Evolutionary conservation across 495 filamentous ascomycete genomes (phyloP).

Genomic region (Tuber magnatum): DNA sequence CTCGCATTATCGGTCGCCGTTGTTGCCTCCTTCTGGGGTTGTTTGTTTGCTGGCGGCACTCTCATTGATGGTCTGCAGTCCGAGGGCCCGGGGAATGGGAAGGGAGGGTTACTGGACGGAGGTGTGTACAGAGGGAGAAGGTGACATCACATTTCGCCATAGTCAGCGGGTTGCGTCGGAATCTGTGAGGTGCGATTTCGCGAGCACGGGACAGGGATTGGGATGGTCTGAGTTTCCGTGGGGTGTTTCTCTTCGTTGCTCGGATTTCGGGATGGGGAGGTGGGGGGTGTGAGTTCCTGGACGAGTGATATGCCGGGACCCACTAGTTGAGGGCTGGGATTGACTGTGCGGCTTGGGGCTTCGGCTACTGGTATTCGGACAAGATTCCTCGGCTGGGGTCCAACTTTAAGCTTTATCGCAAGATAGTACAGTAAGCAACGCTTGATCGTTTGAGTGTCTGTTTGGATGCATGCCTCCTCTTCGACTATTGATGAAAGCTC

Average conservation of each 20-base stretch:
- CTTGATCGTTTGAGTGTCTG: neutral
- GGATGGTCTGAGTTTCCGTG: neutral
- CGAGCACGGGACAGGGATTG: neutral
- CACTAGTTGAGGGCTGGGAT: neutral
- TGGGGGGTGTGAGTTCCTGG: neutral
- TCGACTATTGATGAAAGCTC: neutral
- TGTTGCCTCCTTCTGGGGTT: neutral
- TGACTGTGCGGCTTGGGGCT: neutral
- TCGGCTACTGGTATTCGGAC: neutral
- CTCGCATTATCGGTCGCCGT: too few species aligned
- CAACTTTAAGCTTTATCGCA: neutral
- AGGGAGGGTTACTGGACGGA: neutral
- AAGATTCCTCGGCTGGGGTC: neutral
- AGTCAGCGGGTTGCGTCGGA: neutral
- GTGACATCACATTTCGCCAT: neutral
- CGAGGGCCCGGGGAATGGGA: neutral
- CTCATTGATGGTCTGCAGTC: neutral
- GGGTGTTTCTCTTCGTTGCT: neutral
- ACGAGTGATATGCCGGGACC: neutral
- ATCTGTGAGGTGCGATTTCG: neutral
- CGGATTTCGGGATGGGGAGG: neutral
- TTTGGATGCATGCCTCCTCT: neutral
- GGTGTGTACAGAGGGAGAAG: neutral
- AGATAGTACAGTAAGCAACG: neutral
- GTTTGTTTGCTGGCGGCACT: neutral